Percentiles rank a stretch among this genome's conserved stretches.
Conservation (phyloP, 2,329 filamentous ascomycete genomes). For the Podosphaera leucotricha region DNA sequence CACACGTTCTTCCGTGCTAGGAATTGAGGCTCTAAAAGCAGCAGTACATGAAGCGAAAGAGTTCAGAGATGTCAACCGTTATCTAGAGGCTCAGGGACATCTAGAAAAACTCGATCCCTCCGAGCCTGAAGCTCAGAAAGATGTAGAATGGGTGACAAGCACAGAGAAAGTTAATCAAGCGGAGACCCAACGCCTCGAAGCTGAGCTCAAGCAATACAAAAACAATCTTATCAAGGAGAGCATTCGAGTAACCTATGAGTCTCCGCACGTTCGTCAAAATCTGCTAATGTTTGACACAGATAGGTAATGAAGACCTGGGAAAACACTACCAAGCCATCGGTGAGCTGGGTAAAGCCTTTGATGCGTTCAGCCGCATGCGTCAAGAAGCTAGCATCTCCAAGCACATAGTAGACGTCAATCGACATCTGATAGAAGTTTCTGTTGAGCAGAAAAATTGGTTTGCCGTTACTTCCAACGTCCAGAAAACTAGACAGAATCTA, state of each 20-base stretch:
- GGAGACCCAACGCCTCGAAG: conserved; percentile 55
- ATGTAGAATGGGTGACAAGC: conserved; percentile 52
- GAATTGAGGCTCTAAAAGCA: conserved; percentile 56
- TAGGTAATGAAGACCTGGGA: conserved; percentile 84
- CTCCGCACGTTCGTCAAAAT: not conserved
- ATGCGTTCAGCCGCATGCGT: conserved; percentile 68
- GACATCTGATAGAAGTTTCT: conserved; percentile 52
- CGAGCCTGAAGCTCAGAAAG: conserved; percentile 42
- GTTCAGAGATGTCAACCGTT: conserved; percentile 49
- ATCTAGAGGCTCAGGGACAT: conserved; percentile 42
- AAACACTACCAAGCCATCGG: conserved; percentile 62
- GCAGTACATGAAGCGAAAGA: conserved; percentile 54
- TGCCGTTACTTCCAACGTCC: conserved; percentile 36
- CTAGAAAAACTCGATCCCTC: conserved; percentile 38
- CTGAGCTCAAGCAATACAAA: conserved; percentile 76
- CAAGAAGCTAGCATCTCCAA: conserved; percentile 66
- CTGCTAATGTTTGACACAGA: conserved; percentile 27
- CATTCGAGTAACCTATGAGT: conserved; percentile 40
- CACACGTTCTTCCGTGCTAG: conserved; percentile 48
- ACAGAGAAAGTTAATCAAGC: conserved; percentile 41
- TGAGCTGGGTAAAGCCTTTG: conserved; percentile 45
- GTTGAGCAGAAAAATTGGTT: conserved; percentile 61
- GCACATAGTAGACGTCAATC: conserved; percentile 63
- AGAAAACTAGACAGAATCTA: conserved; percentile 37
- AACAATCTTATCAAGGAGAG: conserved; percentile 96